A percentile compares a stretch with the other conserved stretches of the same genome.
phyloP scores from a whole-genome alignment of 208 protist species.

The Trypanosoma cruzi region DNA sequence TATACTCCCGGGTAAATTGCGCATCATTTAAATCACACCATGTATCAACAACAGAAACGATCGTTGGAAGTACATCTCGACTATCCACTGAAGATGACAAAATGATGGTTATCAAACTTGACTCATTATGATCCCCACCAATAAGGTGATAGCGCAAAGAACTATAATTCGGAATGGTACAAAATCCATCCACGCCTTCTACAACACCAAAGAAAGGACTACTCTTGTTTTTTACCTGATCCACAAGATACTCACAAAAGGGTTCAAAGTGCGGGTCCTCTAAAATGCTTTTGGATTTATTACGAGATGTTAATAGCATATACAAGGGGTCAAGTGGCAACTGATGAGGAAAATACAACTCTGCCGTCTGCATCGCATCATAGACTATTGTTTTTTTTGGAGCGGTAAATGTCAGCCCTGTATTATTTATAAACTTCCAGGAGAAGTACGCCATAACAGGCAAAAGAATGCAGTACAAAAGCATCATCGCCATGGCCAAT shows the following conservation, averaged over 20 bases:
- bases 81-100: conserved; percentile 1
- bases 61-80: background rate
- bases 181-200: conserved; percentile 12
- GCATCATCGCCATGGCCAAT: conserved; percentile 23
- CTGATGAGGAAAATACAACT: conserved; percentile 16
- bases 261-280: conserved; percentile 11
- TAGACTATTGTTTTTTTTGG: conserved; percentile 23
- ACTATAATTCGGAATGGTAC: conserved; percentile 3
- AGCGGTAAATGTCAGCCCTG: conserved; percentile 7
- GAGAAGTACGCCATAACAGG: conserved; percentile 8
- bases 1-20: conserved; percentile 19
- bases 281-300: conserved; percentile 15
- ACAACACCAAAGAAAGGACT: conserved; percentile 19
- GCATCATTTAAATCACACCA: conserved; percentile 16
- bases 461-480: conserved; percentile 16
- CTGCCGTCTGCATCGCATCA: background rate
- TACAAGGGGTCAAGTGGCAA: conserved; percentile 15
- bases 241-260: conserved; percentile 9
- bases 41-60: conserved; percentile 7
- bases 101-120: conserved; percentile 8
- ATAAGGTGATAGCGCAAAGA: conserved; percentile 1
- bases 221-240: conserved; percentile 10
- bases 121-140: conserved; percentile 26
- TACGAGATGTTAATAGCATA: conserved; percentile 11
- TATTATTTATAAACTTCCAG: conserved; percentile 21